Conservation (phyloP, 148 eudicot species). For the Mesembryanthemum crystallinum region DNA sequence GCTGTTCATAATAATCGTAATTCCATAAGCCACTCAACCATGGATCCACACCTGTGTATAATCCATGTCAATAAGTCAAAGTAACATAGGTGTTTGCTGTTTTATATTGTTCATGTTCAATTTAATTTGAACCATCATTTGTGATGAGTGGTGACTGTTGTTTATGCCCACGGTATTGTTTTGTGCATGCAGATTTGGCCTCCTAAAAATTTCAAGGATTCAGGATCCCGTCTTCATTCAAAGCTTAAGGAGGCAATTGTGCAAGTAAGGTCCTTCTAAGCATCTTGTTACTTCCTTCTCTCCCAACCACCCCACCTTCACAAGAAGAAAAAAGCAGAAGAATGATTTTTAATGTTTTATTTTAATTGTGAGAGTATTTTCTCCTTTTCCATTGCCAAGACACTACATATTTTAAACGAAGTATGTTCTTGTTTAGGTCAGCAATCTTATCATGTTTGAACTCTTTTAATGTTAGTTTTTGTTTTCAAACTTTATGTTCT, state of each 20-base stretch:
- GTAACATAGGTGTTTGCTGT: background rate
- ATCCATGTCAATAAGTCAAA: background rate
- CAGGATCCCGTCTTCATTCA: slow-evolving; percentile 81
- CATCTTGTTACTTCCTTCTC: background rate
- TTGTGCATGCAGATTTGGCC: slow-evolving; percentile 90
- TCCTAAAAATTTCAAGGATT: slow-evolving; percentile 89
- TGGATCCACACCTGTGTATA: background rate
- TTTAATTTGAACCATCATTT: background rate
- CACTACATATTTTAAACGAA: too few species aligned
- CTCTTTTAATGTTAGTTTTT: background rate
- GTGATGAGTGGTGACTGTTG: slow-evolving; percentile 4
- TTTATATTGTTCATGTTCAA: background rate
- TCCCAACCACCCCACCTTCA: too few species aligned
- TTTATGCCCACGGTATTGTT: slow-evolving; percentile 14
- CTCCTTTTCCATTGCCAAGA: too few species aligned
- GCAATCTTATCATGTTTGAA: background rate
- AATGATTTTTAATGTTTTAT: background rate
- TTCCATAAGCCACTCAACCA: background rate
- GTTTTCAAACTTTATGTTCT: background rate
- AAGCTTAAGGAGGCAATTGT: slow-evolving; percentile 84
- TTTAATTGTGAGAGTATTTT: too few species aligned
- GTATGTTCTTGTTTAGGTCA: background rate
- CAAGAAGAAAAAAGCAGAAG: too few species aligned
- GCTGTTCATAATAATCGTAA: background rate
- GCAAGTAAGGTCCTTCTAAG: slow-evolving; percentile 49